These are phyloP conservation scores for Tetrapisispora phaffii DNA, from an alignment of 805 yeast species.

Conservation along the genomic window DNA sequence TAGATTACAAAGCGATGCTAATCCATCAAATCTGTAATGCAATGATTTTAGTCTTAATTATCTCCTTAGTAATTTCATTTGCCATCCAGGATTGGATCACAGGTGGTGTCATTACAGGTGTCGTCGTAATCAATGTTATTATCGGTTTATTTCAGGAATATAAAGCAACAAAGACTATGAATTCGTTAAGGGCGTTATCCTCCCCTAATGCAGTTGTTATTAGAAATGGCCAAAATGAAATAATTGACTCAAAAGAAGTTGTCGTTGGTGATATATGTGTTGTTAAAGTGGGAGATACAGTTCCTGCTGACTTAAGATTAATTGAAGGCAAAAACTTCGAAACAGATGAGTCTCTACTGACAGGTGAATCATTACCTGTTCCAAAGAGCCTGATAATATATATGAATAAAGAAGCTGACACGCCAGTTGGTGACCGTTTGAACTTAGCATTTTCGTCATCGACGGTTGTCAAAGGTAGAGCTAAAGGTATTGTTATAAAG, in stretches of 20 bases:
- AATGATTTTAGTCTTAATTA: constrained; percentile 75
- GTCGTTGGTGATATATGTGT: constrained; percentile 95
- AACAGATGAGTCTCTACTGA: constrained; percentile 85
- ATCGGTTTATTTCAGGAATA: constrained; percentile 96
- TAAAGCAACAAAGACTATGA: constrained; percentile 86
- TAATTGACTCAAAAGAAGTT: constrained; percentile 68
- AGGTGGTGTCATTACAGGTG: constrained; percentile 83
- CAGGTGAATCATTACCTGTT: constrained; percentile 92
- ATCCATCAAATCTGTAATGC: constrained; percentile 87
- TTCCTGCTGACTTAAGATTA: constrained; percentile 90
- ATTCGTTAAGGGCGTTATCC: constrained; percentile 82
- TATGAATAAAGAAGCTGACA: constrained; percentile 20
- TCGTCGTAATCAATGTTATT: constrained; percentile 81
- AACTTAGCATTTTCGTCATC: constrained; percentile 94
- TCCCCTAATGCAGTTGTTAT: constrained; percentile 91
- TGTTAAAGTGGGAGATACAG: constrained; percentile 84
- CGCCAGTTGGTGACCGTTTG: constrained; percentile 57
- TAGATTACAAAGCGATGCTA: constrained; percentile 55
- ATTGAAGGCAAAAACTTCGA: constrained; percentile 65
- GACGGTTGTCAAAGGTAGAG: constrained; percentile 89
- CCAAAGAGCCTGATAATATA: constrained; percentile 45
- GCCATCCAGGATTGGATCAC: constrained; percentile 91
- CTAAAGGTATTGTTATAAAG: constrained; percentile 85
- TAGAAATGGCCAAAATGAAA: constrained; percentile 62
- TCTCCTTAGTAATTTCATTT: constrained; percentile 78